These are phyloP conservation scores for Solanum hybrid DNA, from an alignment of 305 asterid species.

Conservation along the genomic window DNA sequence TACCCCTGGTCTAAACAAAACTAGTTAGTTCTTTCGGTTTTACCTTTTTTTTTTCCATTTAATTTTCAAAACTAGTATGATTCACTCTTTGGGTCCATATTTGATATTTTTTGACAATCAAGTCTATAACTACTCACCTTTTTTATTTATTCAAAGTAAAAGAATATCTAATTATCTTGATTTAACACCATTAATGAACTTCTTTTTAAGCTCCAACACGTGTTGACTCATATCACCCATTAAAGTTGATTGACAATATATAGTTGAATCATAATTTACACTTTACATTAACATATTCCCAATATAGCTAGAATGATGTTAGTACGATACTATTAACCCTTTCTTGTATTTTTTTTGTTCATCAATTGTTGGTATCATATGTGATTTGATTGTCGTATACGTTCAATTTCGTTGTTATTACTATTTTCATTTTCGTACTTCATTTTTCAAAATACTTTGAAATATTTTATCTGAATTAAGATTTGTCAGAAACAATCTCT, in stretches of 20 bases:
- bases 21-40: not conserved
- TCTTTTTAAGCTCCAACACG: conserved; percentile 2
- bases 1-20: not conserved
- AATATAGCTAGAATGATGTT: not conserved
- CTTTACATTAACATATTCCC: not conserved
- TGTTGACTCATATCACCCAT: not conserved
- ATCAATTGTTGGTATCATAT: not conserved
- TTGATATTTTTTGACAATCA: conserved; percentile 3
- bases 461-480: too few relatives aligned
- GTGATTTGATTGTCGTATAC: not conserved
- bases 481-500: not conserved
- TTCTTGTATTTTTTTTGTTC: not conserved
- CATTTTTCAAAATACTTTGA: not conserved
- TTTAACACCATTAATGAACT: conserved; percentile 17
- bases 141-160: not conserved
- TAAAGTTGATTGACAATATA: conserved; percentile 6
- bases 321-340: not conserved
- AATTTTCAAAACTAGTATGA: not conserved
- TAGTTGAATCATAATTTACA: not conserved
- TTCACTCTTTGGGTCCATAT: not conserved
- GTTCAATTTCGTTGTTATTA: not conserved
- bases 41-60: too few relatives aligned
- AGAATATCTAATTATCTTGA: conserved; percentile 5
- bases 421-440: not conserved
- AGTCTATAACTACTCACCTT: not conserved